Evolutionary conservation across 495 filamentous ascomycete species (phyloP), one percentile per base, ranked within the genome.

Genomic region (Bombardia bombarda): DNA sequence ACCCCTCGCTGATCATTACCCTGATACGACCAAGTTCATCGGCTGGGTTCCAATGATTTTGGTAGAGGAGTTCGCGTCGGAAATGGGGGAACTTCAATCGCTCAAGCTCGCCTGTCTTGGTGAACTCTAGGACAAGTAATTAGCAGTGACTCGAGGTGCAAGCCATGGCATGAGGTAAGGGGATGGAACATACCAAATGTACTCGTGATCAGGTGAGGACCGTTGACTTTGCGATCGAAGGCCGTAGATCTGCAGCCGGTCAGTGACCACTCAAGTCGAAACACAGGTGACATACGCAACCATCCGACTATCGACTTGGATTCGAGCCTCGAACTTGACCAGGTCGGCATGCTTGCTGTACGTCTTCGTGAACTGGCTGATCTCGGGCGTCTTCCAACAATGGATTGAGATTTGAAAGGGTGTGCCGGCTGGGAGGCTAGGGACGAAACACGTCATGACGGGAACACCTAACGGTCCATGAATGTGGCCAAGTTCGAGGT

Each of bases 361-460:
- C 37, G 66, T 67, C 42, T 72, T 70, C 21, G 80, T 73, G 49
- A 79, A 73, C 23, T 76, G 70, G 45, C 79, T 84, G 35, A 80
- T 68, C 3, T 67, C 65, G 2, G 84, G 83, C 12, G 67, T 72
- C n/a, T 75, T 73, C 88, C 88, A 95, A 43, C 72, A 80, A 61
- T 93, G 87, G 37, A 95, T 67, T 2, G 87, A 93, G 24, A 93
- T 72, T 39, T 82, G 77, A 59, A 90, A 92, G 0, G 77, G 69
- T 17, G 65, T 71, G 17, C 78, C 72, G 6, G 65, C 58, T 2
- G 73, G 55, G 7, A 90, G 61, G 32, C 80, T 84, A 7, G 84
- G 81, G 38, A 92, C 70, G 58, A 88, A 95, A 45, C 79, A 83
- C 1, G 83, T 84, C 44, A 95, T 72, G 23, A 80, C 77, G 2